Evolutionary conservation across 2,329 filamentous ascomycete species (phyloP).

Genomic region (Lasiodiplodia citricola): DNA sequence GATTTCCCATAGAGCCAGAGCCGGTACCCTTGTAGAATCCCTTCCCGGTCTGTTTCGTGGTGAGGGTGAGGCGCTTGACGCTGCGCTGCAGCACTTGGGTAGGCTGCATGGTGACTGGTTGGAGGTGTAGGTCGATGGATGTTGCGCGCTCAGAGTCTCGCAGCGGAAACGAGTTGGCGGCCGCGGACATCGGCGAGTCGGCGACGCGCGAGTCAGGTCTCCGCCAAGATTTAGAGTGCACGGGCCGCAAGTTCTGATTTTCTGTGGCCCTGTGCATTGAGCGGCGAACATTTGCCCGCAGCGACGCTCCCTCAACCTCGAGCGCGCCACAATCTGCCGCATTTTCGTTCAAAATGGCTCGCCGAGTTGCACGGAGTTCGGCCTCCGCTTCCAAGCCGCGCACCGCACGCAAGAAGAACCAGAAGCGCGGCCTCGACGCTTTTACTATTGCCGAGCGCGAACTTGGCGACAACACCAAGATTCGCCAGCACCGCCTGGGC

Average conservation of each 20-base stretch:
- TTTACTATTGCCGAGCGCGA: constrained; percentile 68
- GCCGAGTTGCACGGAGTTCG: constrained; percentile 49
- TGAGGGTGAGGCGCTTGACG: constrained; percentile 78
- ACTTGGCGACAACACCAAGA: constrained; percentile 57
- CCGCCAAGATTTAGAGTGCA: constrained; percentile 17
- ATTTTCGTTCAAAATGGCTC: constrained; percentile 48
- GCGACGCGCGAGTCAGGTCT: not conserved
- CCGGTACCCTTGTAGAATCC: constrained; percentile 98
- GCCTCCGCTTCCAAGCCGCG: constrained; percentile 40
- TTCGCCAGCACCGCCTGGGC: constrained; percentile 64
- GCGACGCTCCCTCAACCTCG: not conserved
- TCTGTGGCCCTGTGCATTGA: not conserved
- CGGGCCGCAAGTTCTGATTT: constrained; percentile 19
- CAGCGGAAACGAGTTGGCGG: constrained; percentile 4
- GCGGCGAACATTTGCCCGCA: not conserved
- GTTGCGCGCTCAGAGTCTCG: not conserved
- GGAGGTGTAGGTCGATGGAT: not conserved
- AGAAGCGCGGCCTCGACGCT: constrained; percentile 65
- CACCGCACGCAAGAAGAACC: constrained; percentile 47
- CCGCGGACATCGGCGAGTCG: constrained; percentile 18
- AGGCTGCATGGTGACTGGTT: constrained; percentile 63
- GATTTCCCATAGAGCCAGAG: constrained; percentile 82
- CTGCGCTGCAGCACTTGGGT: constrained; percentile 70
- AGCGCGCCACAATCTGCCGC: not conserved
- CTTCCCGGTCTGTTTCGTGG: constrained; percentile 89